Evolutionary conservation across 1,139 yeast genomes (phyloP), one percentile per base, ranked within the genome.

Genomic region (Maudiozyma humilis): DNA sequence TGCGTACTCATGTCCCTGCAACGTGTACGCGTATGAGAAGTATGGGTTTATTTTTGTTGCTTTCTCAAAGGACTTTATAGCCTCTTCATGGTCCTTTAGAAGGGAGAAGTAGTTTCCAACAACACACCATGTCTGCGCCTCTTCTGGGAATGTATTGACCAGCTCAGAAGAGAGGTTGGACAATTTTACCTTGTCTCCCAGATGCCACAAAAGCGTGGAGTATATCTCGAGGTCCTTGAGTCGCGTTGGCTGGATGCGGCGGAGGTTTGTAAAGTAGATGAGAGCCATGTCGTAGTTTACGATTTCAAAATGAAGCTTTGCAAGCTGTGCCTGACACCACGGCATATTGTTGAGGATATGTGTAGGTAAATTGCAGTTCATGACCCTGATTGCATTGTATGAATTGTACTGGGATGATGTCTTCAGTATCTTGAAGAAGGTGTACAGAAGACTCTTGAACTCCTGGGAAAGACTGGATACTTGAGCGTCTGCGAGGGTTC

Each of bases 141-240:
- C 70, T 25, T 72, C 65, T 12, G 82, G 70, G 53, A 80, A 79
- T 25, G 82, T 67, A 50, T 80, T 87, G 52, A 83, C 72, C 36
- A 88, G 67, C 54, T 88, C 96, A 57, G 85, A 87, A 4, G 96
- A 86, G 47, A 93, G 69, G 56, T 74, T 80, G 18, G 94, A 81
- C 42, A 91, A 69, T 46, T 82, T 91, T n/a, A 79, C 77, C 47
- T 84, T 89, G 54, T 82, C 82, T 47, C 84, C 88, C 44, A 88
- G 67, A 66, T 91, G 98, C 99, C 99, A 91, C 47, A 91, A 70
- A 32, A 88, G 68, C 0, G 97, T 91, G 1, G 96, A 86, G 58
- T 78, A 88, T 56, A 81, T 79, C 58, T 91, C 97, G 94, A 91
- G 87, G 59, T 88, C 97, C 48, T 79, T 80, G 23, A 82, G 62